Evolutionary conservation across 768 basidiomycete genomes (phyloP), one percentile per base, ranked within the genome.

Genomic region (Kockovaella imperatae): DNA sequence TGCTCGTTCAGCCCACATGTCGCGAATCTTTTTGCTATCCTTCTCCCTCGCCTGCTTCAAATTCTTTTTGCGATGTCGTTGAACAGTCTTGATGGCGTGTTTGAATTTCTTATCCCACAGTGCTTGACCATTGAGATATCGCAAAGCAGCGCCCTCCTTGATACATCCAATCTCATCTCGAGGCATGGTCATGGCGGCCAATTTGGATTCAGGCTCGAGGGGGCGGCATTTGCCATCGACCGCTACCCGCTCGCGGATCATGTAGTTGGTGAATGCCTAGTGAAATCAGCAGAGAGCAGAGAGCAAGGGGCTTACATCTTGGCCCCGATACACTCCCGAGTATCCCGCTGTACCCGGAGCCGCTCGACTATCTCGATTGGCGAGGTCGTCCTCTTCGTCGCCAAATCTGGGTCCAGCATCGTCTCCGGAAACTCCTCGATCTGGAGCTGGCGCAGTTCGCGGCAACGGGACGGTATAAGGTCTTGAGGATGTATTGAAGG

Each of bases 221-320:
- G 84, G 76, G 15, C 90, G 80, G n/a, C 88, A 74, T n/a, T 82
- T 69, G 5, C 95, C 95, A 8, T 77, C 77, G 1, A 82, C 85
- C 1, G 84, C 83, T 23, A 97, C 81, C 17, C 95, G 79, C 71
- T 97, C 93, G 29, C 93, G 80, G 46, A 97, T 86, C 82, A 97
- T 95, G 30, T 76, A 74, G 42, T 77, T 77, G 17, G 49, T 60
- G 56, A 69, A 72, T 5, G 72, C 70, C 60, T 64, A 43, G 11
- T 7, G 14, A 4, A 17, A 18, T 20, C 20, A 35, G 1, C 26
- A 23, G 29, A 2, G 24, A 14, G 17, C 14, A 36, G 11, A 15
- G 6, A 20, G 1, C 6, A 35, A 32, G 39, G 35, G 18, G 46
- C 58, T 50, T 42, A 60, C 64, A 38, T 59, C 36, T 8, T 46